Evolutionary conservation across 192 early-diverging fungal species (phyloP).

Genomic region (Coemansia aciculifera): DNA sequence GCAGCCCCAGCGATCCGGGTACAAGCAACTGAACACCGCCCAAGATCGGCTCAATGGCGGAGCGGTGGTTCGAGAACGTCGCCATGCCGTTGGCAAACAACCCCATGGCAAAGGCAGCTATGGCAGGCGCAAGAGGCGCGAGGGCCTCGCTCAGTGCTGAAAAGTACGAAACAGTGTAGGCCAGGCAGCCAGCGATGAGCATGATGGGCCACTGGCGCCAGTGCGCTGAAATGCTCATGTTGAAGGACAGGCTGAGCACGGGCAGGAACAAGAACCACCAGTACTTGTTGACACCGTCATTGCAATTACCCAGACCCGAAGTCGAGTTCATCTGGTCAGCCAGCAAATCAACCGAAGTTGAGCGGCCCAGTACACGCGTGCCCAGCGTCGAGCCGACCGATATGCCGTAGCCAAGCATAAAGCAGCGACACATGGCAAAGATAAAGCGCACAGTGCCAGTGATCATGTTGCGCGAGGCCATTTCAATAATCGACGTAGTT

Average conservation of each 20-base stretch:
- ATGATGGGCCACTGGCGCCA: slow-evolving; percentile 73
- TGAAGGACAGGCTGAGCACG: slow-evolving; percentile 56
- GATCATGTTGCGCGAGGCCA: slow-evolving; percentile 84
- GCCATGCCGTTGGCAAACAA: slow-evolving; percentile 76
- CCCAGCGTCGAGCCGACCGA: slow-evolving; percentile 63
- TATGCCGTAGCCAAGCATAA: slow-evolving; percentile 76
- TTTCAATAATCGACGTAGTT: slow-evolving; percentile 84
- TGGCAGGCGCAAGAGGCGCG: slow-evolving; percentile 60
- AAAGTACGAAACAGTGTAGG: slow-evolving; percentile 68
- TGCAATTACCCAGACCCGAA: slow-evolving; percentile 39
- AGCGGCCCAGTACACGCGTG: slow-evolving; percentile 58
- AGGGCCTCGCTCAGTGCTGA: slow-evolving; percentile 58
- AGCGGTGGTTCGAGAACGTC: slow-evolving; percentile 63
- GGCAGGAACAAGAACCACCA: slow-evolving; percentile 67
- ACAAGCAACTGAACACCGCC: slow-evolving; percentile 81
- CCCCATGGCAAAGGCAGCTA: slow-evolving; percentile 79
- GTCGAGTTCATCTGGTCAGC: slow-evolving; percentile 27
- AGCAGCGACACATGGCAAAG: slow-evolving; percentile 75
- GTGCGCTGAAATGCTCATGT: slow-evolving; percentile 62
- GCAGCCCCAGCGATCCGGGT: slow-evolving; percentile 78
- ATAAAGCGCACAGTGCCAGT: slow-evolving; percentile 83
- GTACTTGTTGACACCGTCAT: slow-evolving; percentile 32
- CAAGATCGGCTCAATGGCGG: slow-evolving; percentile 78
- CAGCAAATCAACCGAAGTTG: slow-evolving; percentile 24
- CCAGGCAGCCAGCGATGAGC: slow-evolving; percentile 65